Base-by-base conservation (phyloP, 1,284 basidiomycete species). In the Irpex sp. region DNA sequence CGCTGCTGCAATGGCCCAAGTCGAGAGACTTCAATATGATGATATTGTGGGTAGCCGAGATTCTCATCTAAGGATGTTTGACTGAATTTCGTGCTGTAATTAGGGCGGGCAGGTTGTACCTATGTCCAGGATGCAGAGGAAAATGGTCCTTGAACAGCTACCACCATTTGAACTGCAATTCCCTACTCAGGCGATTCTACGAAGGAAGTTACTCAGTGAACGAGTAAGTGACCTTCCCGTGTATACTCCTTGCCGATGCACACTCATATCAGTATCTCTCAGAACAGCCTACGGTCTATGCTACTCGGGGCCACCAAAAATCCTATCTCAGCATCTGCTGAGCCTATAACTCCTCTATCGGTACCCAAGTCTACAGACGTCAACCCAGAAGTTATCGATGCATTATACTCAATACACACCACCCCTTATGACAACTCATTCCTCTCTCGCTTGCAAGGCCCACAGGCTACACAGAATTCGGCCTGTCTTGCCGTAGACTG, bases 361-460 rank as follows among this genome's bases (percentile, higher is more conserved):
- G 18, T 36, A 63, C 57, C 14, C 14, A 57, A 4, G n/a, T 19
- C 52, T 7, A 62, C 70, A 3, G 51, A 71, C 2, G 69, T 70
- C n/a, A 78, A 80, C 57, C 70, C 72, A 0, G 73, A 78, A 39
- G 80, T 84, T 18, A 66, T 88, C 45, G 76, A 84, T 48, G 81
- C 79, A 0, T 77, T 92, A 14, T 74, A 81, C 53, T 66, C 68
- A 23, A 84, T 91, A 49, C 70, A 74, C 60, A 85, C 82, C 5
- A 91, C 87, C 2, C 83, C 80, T 9, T 90, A 84, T 69, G 78
- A 79, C 60, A 75, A 70, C 59, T 88, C 87, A 0, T 89, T 91
- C 65, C 73, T 84, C 21, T 84, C 84, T 47, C 83, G 88, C 23
- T 65, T 88, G 10, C 74, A 78, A 59, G 85, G 86, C 6, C 63